These are phyloP conservation scores for Diaporthe sp. DNA, from an alignment of 2,329 filamentous ascomycete species.

Conservation along the genomic window DNA sequence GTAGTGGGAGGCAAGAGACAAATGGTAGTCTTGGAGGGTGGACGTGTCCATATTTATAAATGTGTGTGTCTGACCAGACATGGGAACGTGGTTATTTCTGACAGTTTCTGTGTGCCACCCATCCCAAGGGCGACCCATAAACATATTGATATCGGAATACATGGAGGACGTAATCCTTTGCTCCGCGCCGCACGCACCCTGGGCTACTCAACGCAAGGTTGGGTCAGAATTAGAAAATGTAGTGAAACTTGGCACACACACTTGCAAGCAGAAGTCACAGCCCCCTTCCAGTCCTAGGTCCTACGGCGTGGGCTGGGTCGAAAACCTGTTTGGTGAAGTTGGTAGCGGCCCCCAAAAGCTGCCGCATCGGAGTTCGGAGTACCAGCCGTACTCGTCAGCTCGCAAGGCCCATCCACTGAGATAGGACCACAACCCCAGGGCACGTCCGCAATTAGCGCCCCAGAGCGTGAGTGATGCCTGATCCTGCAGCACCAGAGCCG, in stretches of 20 bases:
- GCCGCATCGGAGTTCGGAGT: constrained; percentile 23
- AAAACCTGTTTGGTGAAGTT: background rate
- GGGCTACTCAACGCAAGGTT: background rate
- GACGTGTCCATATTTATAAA: constrained; percentile 30
- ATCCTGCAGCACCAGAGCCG: background rate
- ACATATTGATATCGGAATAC: background rate
- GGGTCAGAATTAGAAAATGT: background rate
- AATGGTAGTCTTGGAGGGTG: background rate
- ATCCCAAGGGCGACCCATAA: background rate
- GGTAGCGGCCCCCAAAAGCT: background rate
- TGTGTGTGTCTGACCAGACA: background rate
- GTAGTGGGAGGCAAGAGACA: constrained; percentile 12
- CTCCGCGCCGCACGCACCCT: background rate
- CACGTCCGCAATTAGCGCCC: background rate
- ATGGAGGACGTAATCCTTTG: background rate
- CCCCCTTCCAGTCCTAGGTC: background rate
- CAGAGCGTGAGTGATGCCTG: background rate
- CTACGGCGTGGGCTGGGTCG: background rate
- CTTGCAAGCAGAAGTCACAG: constrained; percentile 15
- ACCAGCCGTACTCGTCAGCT: constrained; percentile 7
- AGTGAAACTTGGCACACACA: background rate
- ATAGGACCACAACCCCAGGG: background rate
- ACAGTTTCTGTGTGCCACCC: background rate
- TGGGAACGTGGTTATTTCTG: background rate
- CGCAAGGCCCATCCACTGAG: background rate